These are phyloP conservation scores for Gentiana dahurica DNA, from an alignment of 257 asterid genomes.

Conservation along the genomic window DNA sequence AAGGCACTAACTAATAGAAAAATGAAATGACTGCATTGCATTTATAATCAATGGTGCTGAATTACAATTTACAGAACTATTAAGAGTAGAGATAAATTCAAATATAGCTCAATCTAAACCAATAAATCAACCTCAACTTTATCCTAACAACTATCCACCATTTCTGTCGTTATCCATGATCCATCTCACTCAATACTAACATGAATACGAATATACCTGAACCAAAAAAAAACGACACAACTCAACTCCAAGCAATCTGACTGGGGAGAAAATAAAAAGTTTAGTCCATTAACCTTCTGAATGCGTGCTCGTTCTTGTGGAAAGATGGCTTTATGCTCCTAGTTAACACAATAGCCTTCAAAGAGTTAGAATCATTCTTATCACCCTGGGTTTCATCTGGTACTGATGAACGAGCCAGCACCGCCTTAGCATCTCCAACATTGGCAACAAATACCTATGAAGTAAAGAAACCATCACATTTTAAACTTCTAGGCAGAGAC, in stretches of 20 bases:
- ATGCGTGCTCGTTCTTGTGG: conserved; percentile 91
- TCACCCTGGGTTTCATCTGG: conserved; percentile 29
- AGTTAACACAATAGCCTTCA: conserved; percentile 78
- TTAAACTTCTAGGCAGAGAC: neutral
- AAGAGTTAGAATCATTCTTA: conserved; percentile 20
- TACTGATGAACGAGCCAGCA: conserved; percentile 65
- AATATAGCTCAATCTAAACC: no score
- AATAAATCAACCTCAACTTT: no score
- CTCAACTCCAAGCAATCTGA: conserved; percentile 2
- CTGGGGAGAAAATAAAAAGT: no score
- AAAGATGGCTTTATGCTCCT: conserved; percentile 85
- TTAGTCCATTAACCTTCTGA: conserved; percentile 44
- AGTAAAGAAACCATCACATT: neutral
- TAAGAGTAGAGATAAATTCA: no score
- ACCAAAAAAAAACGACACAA: neutral
- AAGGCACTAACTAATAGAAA: no score
- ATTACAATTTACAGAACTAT: no score
- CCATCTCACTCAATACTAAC: no score
- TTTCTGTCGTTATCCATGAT: no score
- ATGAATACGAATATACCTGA: no score
- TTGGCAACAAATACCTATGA: conserved; percentile 83
- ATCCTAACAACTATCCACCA: no score
- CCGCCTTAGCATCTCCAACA: conserved; percentile 87
- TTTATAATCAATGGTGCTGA: no score
- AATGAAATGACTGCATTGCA: no score